These are phyloP conservation scores for Pseudogymnoascus sp. DNA, from an alignment of 2,329 filamentous ascomycete species.

Conservation along the genomic window DNA sequence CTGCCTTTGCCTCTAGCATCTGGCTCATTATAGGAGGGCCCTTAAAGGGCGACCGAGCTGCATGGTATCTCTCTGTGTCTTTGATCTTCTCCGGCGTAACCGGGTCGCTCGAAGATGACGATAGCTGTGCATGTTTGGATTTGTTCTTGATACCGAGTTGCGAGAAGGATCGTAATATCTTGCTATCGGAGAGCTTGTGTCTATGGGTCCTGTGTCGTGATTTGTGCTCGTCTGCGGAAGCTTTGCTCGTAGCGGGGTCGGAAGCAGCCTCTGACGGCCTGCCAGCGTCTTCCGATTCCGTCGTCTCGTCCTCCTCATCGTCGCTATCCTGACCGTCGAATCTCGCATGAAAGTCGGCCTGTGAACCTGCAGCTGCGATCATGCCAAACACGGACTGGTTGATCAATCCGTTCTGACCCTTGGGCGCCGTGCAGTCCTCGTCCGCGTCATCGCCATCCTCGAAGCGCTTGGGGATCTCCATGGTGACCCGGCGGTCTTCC, in stretches of 20 bases:
- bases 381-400: conserved; percentile 93
- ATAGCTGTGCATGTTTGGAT: conserved; percentile 32
- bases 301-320: conserved; percentile 38
- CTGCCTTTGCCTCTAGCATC: conserved; percentile 65
- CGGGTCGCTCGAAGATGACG: conserved; percentile 26
- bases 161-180: conserved; percentile 57
- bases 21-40: conserved; percentile 67
- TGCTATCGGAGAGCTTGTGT: conserved; percentile 56
- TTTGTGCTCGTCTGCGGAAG: conserved; percentile 4
- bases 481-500: conserved; percentile 35
- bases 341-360: conserved; percentile 70
- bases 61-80: conserved; percentile 24
- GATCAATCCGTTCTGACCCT: conserved; percentile 47
- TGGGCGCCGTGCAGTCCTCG: conserved; percentile 52
- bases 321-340: conserved; percentile 76
- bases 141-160: conserved; percentile 37
- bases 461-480: conserved; percentile 50
- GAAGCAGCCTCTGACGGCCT: not conserved
- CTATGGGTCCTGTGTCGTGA: conserved; percentile 34
- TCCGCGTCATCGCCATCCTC: conserved; percentile 51
- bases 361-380: conserved; percentile 79
- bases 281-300: not conserved
- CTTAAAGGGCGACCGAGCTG: conserved; percentile 32
- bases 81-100: conserved; percentile 17
- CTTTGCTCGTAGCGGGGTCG: not conserved